Base-by-base conservation (phyloP, 1,139 yeast species). In the Sugiyamaella grinbergsii region DNA sequence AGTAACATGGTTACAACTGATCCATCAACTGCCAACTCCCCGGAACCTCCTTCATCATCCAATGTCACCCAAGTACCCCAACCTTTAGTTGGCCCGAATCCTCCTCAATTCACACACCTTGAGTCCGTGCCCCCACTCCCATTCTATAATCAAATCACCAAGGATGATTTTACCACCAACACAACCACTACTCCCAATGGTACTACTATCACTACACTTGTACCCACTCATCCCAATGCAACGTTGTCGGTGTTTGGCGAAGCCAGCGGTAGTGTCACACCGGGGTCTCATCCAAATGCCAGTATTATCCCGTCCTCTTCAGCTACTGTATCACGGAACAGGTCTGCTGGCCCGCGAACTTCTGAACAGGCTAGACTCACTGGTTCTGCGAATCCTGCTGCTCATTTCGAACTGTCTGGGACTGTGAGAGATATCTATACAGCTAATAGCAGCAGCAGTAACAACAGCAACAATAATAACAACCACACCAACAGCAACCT, bases 171-270 rank as follows among this genome's bases (percentile, higher is more conserved):
- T 71, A 83, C 84, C 46, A 85, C 96, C 0, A 82, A 86, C 22
- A 84, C 91, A 1, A 82, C 89, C 1, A 89, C 95, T 0, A 85
- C 96, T 0, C 96, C 96, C 1, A 88, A 88, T 60, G 97, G 97
- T 52, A 90, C 97, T 0, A 88, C 96, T 0, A 78, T 89, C 18
- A 89, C 96, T 0, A 89, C 93, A 0, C 76, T 90, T 58, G 93
- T 89, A 1, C 96, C 96, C 1, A 88, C 96, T 1, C 57, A 61
- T 26, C 58, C 59, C 5, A 54, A 54, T 28, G 58, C 61, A 1
- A 36, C 57, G 5, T 0, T 51, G 16, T 39, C 46, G 8, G 54
- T 51, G 5, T 54, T 54, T 37, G 52, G 46, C n/a, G 47, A 49
- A 6, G 53, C 49, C 1, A 40, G 37, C 26, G 38, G 40, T 23